These are phyloP conservation scores for Zanthoxylum bungeanum DNA, from an alignment of 345 rosid genomes.

Conservation along the genomic window DNA sequence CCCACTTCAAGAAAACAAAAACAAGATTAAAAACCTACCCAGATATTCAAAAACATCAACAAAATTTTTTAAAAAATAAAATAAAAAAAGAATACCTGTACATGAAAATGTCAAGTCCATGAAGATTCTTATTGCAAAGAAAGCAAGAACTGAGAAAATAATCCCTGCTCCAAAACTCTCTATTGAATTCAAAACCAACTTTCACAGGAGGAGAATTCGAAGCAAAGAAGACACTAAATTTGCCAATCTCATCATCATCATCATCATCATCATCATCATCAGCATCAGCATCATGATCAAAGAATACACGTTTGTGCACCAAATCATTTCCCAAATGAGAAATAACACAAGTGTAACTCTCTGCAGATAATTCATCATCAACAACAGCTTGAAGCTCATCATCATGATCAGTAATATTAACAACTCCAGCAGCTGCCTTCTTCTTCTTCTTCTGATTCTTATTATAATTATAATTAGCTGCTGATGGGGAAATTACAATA, in stretches of 20 bases:
- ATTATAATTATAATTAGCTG: too few species aligned
- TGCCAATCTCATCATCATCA: neutral
- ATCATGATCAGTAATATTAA: too few species aligned
- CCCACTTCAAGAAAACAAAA: too few species aligned
- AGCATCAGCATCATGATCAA: constrained; percentile 5
- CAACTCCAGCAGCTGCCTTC: neutral
- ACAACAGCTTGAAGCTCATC: neutral
- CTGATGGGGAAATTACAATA: constrained; percentile 12
- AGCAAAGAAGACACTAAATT: constrained; percentile 11
- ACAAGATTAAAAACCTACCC: too few species aligned
- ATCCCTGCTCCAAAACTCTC: constrained; percentile 20
- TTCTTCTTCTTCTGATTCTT: too few species aligned
- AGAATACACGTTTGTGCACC: constrained; percentile 18
- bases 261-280: constrained; percentile 15
- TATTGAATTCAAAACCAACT: neutral
- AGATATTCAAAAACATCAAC: too few species aligned
- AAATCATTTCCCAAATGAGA: constrained; percentile 19
- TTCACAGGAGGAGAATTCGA: constrained; percentile 17
- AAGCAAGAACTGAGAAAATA: constrained; percentile 31
- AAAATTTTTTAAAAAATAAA: too few species aligned
- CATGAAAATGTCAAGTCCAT: constrained; percentile 37
- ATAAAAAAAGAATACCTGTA: too few species aligned
- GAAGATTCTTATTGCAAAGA: constrained; percentile 32
- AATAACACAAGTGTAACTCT: constrained; percentile 25
- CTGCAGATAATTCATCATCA: constrained; percentile 25